Conservation (phyloP, 768 basidiomycete genomes). For the Naematelia aurantialba region DNA sequence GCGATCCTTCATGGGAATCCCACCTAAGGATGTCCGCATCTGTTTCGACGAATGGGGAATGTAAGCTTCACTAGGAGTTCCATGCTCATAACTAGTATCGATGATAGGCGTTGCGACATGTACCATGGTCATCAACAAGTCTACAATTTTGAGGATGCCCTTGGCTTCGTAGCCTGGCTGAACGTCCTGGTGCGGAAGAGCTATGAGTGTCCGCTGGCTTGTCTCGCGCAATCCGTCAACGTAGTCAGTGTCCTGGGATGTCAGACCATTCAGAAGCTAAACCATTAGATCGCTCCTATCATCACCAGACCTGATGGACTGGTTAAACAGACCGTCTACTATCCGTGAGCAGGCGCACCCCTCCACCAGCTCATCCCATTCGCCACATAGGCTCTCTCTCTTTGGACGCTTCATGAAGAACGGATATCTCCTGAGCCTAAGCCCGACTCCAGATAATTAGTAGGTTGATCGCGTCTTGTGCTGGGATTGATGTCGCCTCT, state of each 20-base stretch:
- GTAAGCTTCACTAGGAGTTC: no score
- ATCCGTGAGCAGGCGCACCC: no score
- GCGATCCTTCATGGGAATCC: conserved; percentile 13
- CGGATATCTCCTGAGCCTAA: conserved; percentile 29
- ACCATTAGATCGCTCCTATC: conserved; percentile 3
- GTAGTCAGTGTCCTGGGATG: no score
- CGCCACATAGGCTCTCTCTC: no score
- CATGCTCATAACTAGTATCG: conserved; percentile 49
- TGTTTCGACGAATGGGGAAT: conserved; percentile 56
- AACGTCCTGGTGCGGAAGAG: conserved; percentile 61
- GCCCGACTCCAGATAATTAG: conserved; percentile 29
- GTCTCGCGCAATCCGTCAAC: conserved; percentile 58
- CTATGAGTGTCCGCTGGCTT: conserved; percentile 60
- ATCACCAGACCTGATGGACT: not conserved
- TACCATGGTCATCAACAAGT: conserved; percentile 57
- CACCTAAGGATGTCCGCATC: conserved; percentile 43
- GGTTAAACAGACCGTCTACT: conserved; percentile 12
- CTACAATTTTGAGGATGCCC: conserved; percentile 57
- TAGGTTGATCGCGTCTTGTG: conserved; percentile 5
- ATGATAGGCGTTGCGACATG: conserved; percentile 53
- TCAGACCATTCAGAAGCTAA: no score
- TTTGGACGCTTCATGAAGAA: conserved; percentile 58
- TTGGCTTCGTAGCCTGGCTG: conserved; percentile 60
- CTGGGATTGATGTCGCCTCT: no score
- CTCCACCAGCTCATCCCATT: no score